Base-by-base conservation (phyloP, 768 basidiomycete species). In the Pleurotus pulmonarius region DNA sequence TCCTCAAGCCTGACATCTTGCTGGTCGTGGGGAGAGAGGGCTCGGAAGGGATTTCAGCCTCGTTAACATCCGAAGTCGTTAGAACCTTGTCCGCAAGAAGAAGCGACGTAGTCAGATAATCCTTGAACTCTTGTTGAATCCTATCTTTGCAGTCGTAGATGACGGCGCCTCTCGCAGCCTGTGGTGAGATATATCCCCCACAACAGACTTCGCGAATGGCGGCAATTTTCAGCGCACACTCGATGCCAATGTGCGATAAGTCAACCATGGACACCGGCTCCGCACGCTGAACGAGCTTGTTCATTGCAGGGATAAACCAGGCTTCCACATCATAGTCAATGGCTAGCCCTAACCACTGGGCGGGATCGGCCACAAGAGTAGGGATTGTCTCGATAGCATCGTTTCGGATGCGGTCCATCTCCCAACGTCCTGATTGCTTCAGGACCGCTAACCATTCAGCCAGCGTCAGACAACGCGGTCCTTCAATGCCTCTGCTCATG, bases 301-400 rank as follows among this genome's bases (percentile, higher is more conserved):
- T 59, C 49, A 73, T 61, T 16, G 69, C 72, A 9, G 62, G 56
- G 20, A 71, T 39, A 5, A 74, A 60, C 74, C 77, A 78, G 3
- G 56, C 34, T 9, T 63, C 53, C 13, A 79, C 68, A 15, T 69
- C 62, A 46, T 69, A 68, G 40, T 66, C 58, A 6, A 63, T 59
- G 2, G 70, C 71, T 2, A 76, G 61, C 4, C 49, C 51, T 37
- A 76, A 62, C 49, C 67, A 70, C 34, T 69, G 64, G 16, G 67
- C 60, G 18, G 64, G 58, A n/a, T 61, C 59, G 22, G 69, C 49
- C 4, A 47, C 37, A 4, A 47, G 46, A 5, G 24, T 22, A 16
- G 43, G 54, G 15, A 76, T 56, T 5, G 60, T 56, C 15, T 43
- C 9, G 12, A 67, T 62, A 3, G 59, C 49, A 9, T 66, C 62